Evolutionary conservation across 345 rosid species (phyloP).

Genomic region (Adansonia digitata): DNA sequence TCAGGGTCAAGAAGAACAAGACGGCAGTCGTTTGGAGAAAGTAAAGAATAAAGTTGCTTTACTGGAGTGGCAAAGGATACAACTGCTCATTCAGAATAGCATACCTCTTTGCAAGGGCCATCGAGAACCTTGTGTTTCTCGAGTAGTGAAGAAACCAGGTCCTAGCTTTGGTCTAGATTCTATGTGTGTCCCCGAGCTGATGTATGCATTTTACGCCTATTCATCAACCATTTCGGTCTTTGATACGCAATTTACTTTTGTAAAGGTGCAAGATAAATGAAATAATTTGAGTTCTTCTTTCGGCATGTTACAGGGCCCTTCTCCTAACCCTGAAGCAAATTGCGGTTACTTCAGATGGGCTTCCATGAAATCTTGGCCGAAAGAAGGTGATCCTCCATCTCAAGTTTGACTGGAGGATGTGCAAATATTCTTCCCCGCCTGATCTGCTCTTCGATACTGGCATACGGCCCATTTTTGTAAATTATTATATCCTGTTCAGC

Average conservation of each 20-base stretch:
- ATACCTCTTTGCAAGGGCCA: constrained; percentile 94
- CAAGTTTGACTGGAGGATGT: neutral
- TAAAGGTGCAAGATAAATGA: neutral
- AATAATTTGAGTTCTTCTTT: neutral
- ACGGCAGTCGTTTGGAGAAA: constrained; percentile 22
- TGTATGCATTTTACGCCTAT: constrained; percentile 33
- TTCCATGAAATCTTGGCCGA: constrained; percentile 37
- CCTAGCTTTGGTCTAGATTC: constrained; percentile 84
- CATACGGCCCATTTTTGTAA: neutral
- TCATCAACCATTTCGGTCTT: neutral
- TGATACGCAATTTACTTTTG: neutral
- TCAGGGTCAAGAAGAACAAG: constrained; percentile 29
- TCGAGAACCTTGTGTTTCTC: constrained; percentile 72
- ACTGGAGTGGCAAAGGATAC: constrained; percentile 82
- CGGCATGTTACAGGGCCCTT: constrained; percentile 61
- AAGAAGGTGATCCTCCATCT: constrained; percentile 4
- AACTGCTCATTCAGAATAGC: constrained; percentile 68
- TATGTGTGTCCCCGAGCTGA: constrained; percentile 86
- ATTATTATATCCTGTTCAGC: too few relatives aligned
- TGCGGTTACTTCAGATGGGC: constrained; percentile 94
- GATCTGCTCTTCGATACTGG: neutral
- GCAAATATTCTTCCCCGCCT: neutral
- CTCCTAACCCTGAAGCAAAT: constrained; percentile 86
- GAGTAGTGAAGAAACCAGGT: constrained; percentile 85
- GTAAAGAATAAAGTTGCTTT: constrained; percentile 50